Conservation (phyloP, 306 rosid species). For the Adenanthera pavonina region DNA sequence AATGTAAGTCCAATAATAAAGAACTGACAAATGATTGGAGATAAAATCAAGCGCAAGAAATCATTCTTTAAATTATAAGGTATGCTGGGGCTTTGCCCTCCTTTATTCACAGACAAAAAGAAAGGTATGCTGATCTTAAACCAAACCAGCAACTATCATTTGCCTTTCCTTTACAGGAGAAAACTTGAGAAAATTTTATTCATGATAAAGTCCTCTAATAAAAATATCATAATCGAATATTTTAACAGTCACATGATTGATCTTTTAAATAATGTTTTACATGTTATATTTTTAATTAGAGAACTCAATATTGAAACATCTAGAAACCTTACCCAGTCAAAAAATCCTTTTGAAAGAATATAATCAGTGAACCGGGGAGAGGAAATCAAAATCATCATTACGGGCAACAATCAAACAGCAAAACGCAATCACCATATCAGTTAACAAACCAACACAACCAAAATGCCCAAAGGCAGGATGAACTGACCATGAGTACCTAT, state of each 20-base stretch:
- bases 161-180: background rate
- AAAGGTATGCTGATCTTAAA: background rate
- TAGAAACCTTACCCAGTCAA: no score
- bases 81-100: no score
- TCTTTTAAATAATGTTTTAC: background rate
- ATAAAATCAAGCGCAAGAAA: background rate
- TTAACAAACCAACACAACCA: background rate
- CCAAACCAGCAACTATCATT: background rate
- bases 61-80: no score
- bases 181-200: background rate
- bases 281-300: background rate
- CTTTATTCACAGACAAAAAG: no score
- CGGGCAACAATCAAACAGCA: background rate
- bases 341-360: background rate
- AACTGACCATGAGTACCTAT: background rate
- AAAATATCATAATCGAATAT: background rate
- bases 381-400: background rate
- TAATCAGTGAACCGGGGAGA: background rate
- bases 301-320: background rate
- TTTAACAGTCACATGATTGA: background rate
- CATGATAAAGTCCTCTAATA: background rate
- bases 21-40: background rate
- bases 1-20: background rate
- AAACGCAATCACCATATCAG: constrained; percentile 1
- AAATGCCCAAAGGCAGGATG: constrained; percentile 1